Conservation (phyloP, 305 asterid genomes). For the Andrographis paniculata region DNA sequence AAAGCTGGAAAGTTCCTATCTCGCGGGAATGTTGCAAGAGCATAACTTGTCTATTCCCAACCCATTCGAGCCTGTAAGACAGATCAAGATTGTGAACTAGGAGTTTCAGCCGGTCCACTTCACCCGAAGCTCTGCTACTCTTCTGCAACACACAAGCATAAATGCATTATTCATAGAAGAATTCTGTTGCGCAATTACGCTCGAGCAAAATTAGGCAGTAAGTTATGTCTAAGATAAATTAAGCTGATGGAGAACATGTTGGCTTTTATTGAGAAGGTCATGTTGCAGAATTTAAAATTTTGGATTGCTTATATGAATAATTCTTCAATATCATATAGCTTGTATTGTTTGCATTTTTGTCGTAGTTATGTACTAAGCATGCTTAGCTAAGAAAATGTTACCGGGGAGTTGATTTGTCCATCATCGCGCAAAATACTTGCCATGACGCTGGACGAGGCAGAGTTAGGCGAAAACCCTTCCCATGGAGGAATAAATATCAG, state of each 20-base stretch:
- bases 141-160: conserved; percentile 37
- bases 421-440: conserved; percentile 41
- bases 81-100: conserved; percentile 84
- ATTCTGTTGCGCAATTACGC: background rate
- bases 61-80: conserved; percentile 84
- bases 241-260: too few species aligned
- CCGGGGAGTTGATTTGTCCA: conserved; percentile 57
- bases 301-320: too few species aligned
- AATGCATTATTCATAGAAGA: background rate
- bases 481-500: conserved; percentile 89
- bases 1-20: conserved; percentile 75
- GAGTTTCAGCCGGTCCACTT: conserved; percentile 58
- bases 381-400: conserved; percentile 24
- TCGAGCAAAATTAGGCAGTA: background rate
- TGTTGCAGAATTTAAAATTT: too few species aligned
- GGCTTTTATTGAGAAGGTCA: too few species aligned
- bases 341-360: too few species aligned
- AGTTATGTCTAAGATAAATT: background rate
- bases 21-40: conserved; percentile 73
- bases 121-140: conserved; percentile 33
- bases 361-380: too few species aligned
- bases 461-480: conserved; percentile 92
- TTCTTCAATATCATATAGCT: too few species aligned
- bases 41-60: conserved; percentile 63
- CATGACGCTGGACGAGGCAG: conserved; percentile 80